Percentiles rank a stretch among this genome's conserved stretches.
These are phyloP conservation scores for Leccinum imitatum DNA, from an alignment of 768 basidiomycete genomes.

Conservation along the genomic window DNA sequence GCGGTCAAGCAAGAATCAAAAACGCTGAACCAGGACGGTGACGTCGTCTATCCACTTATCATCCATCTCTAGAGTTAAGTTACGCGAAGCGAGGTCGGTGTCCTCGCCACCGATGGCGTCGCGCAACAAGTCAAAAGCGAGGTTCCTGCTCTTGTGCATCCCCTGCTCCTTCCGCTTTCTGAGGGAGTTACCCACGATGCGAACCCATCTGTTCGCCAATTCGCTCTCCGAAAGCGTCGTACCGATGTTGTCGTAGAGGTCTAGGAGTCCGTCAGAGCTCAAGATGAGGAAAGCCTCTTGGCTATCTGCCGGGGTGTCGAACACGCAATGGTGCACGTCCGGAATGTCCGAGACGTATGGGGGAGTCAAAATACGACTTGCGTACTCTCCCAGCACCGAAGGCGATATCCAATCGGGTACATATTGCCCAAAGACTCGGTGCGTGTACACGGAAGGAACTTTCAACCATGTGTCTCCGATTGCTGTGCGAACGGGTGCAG, in stretches of 20 bases:
- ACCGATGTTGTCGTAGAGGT: slow-evolving; percentile 37
- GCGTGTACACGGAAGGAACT: slow-evolving; percentile 34
- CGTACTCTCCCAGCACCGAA: slow-evolving; percentile 22
- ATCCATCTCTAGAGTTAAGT: slow-evolving; percentile 49
- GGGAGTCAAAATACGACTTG: slow-evolving; percentile 41
- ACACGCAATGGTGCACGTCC: slow-evolving; percentile 39
- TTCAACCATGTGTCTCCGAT: slow-evolving; percentile 39
- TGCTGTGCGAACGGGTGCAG: slow-evolving; percentile 22
- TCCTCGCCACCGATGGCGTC: slow-evolving; percentile 45
- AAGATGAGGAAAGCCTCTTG: slow-evolving; percentile 37
- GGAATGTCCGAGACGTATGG: slow-evolving; percentile 45
- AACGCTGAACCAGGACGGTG: slow-evolving; percentile 44
- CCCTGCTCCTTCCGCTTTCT: slow-evolving; percentile 19
- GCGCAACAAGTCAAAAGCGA: slow-evolving; percentile 42
- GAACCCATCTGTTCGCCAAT: slow-evolving; percentile 37
- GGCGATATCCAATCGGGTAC: slow-evolving; percentile 26
- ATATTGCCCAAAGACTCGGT: slow-evolving; percentile 28
- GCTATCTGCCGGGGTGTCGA: slow-evolving; percentile 19
- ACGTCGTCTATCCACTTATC: slow-evolving; percentile 53
- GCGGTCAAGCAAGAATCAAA: slow-evolving; percentile 20
- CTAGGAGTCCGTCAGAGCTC: slow-evolving; percentile 48
- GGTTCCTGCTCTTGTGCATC: slow-evolving; percentile 33
- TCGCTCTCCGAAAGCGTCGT: slow-evolving; percentile 23
- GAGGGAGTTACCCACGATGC: slow-evolving; percentile 30
- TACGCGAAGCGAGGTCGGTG: slow-evolving; percentile 38